A percentile compares a stretch with the other conserved stretches of the same genome.
Conservation (phyloP, 2,329 filamentous ascomycete genomes). For the Blumeria graminis region DNA sequence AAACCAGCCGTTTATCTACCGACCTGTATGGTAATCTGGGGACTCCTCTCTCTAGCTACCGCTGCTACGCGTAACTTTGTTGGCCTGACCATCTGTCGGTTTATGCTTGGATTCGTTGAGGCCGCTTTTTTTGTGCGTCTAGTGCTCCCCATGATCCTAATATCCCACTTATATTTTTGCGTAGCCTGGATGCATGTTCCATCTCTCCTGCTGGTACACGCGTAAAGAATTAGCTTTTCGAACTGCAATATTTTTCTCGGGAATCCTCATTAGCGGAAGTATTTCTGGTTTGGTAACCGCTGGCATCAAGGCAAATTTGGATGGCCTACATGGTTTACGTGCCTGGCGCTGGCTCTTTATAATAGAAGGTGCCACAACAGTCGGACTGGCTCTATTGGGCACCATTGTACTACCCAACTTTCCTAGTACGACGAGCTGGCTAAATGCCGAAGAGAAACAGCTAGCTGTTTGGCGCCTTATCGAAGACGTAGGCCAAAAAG, state of each 20-base stretch:
- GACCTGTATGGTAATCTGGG: conserved; percentile 25
- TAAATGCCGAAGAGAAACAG: conserved; percentile 29
- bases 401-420: conserved; percentile 43
- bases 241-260: conserved; percentile 41
- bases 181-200: conserved; percentile 35
- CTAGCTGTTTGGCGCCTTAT: conserved; percentile 36
- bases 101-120: conserved; percentile 28
- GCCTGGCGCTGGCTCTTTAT: conserved; percentile 49
- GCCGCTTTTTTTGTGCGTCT: conserved; percentile 26
- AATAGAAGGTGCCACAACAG: conserved; percentile 41
- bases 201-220: conserved; percentile 43
- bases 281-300: conserved; percentile 43
- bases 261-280: conserved; percentile 43
- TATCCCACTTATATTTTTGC: not conserved
- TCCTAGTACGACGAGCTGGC: conserved; percentile 32
- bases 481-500: conserved; percentile 39
- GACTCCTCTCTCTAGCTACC: conserved; percentile 23
- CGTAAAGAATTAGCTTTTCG: conserved; percentile 41
- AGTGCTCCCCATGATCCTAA: conserved; percentile 1
- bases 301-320: conserved; percentile 41
- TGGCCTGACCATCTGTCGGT: conserved; percentile 21
- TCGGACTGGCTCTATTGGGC: conserved; percentile 31
- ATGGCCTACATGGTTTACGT: conserved; percentile 27
- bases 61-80: conserved; percentile 23
- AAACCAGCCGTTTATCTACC: conserved; percentile 27